Evolutionary conservation across 768 basidiomycete genomes (phyloP), one percentile per base, ranked within the genome.

Genomic region (Lactarius sanguifluus): DNA sequence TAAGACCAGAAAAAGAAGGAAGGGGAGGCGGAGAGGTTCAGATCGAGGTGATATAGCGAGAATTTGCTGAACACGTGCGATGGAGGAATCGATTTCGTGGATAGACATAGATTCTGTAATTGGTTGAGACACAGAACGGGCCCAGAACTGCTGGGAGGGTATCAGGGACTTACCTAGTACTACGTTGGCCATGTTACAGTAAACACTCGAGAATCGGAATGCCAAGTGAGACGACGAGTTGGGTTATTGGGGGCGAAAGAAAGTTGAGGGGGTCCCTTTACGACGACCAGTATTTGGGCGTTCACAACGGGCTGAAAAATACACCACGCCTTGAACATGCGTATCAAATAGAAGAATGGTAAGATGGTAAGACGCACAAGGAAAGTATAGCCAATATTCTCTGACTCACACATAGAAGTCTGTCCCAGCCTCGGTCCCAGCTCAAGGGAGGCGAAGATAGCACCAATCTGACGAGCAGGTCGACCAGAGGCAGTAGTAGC

Each of bases 1-100:
- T 1, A 20, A 4, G 4, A 9, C n/a, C 9, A 47, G n/a, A 23
- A 0, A 9, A n/a, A n/a, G 0, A n/a, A 23, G 9, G 23, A 1
- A n/a, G n/a, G 4, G 1, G 5, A 4, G 4, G 23, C 23, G 47
- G 13, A 5, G n/a, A 25, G 23, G 23, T 6, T 50, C n/a, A 1
- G 47, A 50, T 6, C 5, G 47, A 2, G 47, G 5, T 5, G 5
- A 25, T 20, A 4, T 12, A 13, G 23, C 23, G n/a, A 13, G 13
- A 12, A 13, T 2, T 23, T 5, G n/a, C 13, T 50, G 47, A 6
- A 5, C 5, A 6, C 0, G 1, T 4, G 10, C 13, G 23, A 50
- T 23, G 3, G 0, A 1, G 23, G 47, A 13, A 50, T 25, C 23
- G 12, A 25, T 23, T 50, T 25, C 50, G 50, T 50, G 23, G 5